Percentiles rank a stretch among this genome's conserved stretches.
Conservation (phyloP, 768 basidiomycete genomes). For the Amanita exitialis region DNA sequence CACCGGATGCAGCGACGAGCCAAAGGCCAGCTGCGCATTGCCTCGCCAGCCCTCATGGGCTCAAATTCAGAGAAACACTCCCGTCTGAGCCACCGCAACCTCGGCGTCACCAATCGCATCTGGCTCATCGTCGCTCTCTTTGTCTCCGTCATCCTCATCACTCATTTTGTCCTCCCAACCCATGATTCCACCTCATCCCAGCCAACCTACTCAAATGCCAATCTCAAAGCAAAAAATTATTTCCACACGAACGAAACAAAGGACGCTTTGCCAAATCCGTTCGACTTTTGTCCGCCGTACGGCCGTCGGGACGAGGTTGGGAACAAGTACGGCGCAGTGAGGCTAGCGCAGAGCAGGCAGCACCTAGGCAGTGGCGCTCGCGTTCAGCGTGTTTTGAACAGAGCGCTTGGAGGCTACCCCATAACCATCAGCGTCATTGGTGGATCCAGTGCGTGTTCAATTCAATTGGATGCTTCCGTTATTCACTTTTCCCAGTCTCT, state of each 20-base stretch:
- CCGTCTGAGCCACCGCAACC: constrained; percentile 41
- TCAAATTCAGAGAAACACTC: constrained; percentile 40
- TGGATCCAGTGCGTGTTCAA: constrained; percentile 57
- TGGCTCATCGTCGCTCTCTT: constrained; percentile 52
- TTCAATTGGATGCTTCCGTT: constrained; percentile 7
- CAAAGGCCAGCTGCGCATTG: constrained; percentile 3
- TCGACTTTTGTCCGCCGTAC: constrained; percentile 85
- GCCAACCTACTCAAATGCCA: constrained; percentile 29
- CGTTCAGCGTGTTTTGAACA: constrained; percentile 73
- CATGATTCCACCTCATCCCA: constrained; percentile 15
- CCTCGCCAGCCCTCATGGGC: constrained; percentile 1
- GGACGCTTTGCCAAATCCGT: constrained; percentile 52
- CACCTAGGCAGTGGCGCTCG: constrained; percentile 77
- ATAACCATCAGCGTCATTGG: constrained; percentile 87
- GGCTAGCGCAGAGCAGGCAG: constrained; percentile 63
- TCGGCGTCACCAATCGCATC: constrained; percentile 63
- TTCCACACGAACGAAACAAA: constrained; percentile 44
- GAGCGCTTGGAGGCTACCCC: constrained; percentile 76
- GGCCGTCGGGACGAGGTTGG: constrained; percentile 77
- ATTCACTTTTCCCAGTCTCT: constrained; percentile 47
- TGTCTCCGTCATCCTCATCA: constrained; percentile 42
- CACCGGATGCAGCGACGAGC: constrained; percentile 4
- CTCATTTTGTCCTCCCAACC: constrained; percentile 43
- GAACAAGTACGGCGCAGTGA: constrained; percentile 64
- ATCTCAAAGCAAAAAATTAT: constrained; percentile 71